Base-by-base conservation (phyloP, 306 rosid species). In the Neltuma alba region DNA sequence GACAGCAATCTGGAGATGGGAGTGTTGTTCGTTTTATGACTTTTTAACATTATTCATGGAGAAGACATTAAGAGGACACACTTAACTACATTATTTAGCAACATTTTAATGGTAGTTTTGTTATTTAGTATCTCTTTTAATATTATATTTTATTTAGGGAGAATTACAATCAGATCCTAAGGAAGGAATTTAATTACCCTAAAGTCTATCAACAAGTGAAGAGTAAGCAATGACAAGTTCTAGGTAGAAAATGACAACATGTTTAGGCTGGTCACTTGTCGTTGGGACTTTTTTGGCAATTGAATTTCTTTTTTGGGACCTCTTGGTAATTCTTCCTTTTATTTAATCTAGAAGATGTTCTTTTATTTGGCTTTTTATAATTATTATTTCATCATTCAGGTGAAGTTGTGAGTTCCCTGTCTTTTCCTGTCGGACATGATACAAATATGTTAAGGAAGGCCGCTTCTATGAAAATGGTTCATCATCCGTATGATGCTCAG, bases 341-440 rank as follows among this genome's bases (percentile, higher is more conserved):
- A n/a, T n/a, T n/a, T n/a, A n/a, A n/a, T 55, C 6, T 55, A 55
- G 62, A 23, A 23, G 23, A 23, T 7, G 16, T 47, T 47, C 50
- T 47, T 47, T 15, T 55, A 2, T 55, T 54, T 21, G 27, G 27
- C 2, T 58, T 27, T 58, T 58, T 12, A 58, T 58, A 1, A 58
- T 58, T 28, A 27, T 58, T 13, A 10, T 58, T 76, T 68, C 74
- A 74, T 63, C 34, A 37, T 78, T 67, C 84, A 95, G 99, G 99
- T 80, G 98, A 95, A 85, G 94, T 95, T 58, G 92, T 95, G 40
- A 97, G 97, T 70, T 88, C 98, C 61, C 86, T 95, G 79, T 95
- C 97, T 15, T 92, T 91, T 88, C 69, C 93, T 78, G 98, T 93
- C 41, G 99, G 98, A 70, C 90, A 83, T 75, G 92, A 90, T 72